These are phyloP conservation scores for Eucalyptus curtisii DNA, from an alignment of 345 rosid genomes.

Conservation along the genomic window DNA sequence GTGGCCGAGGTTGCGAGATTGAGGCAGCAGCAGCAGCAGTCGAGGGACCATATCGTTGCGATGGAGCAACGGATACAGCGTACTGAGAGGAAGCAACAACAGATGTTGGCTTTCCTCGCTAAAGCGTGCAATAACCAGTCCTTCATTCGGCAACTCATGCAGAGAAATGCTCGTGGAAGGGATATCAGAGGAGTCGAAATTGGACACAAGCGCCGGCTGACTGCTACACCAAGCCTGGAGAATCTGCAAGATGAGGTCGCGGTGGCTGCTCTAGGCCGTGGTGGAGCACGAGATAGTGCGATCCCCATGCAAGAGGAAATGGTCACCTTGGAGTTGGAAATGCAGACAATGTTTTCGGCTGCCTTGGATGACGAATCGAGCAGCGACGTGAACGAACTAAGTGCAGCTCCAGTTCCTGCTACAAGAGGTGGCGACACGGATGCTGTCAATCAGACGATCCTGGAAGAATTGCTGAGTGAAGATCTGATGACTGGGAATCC, in stretches of 20 bases:
- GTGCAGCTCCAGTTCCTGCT: not conserved
- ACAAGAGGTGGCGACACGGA: conserved; percentile 4
- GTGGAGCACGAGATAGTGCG: not conserved
- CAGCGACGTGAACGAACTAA: conserved; percentile 4
- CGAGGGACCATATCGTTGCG: conserved; percentile 24
- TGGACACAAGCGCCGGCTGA: conserved; percentile 50
- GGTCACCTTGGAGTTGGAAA: conserved; percentile 16
- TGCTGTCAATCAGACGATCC: conserved; percentile 16
- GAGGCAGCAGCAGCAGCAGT: conserved; percentile 63
- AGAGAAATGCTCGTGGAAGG: conserved; percentile 15
- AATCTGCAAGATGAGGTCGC: conserved; percentile 6
- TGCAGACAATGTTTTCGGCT: conserved; percentile 31
- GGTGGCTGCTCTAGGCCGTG: not conserved
- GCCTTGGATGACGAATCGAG: conserved; percentile 10
- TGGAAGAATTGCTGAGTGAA: conserved; percentile 31
- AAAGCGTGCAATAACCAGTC: conserved; percentile 47
- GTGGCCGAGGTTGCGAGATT: conserved; percentile 44
- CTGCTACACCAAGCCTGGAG: conserved; percentile 34
- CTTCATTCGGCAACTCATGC: conserved; percentile 36
- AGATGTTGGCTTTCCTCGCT: conserved; percentile 65
- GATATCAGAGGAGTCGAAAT: conserved; percentile 16
- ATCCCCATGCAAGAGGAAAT: not conserved
- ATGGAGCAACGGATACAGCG: conserved; percentile 40
- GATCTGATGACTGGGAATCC: conserved; percentile 18
- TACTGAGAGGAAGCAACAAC: conserved; percentile 67